Percentiles rank a stretch among this genome's conserved stretches.
These are phyloP conservation scores for Suillus alpinus DNA, from an alignment of 768 basidiomycete genomes.

Conservation along the genomic window DNA sequence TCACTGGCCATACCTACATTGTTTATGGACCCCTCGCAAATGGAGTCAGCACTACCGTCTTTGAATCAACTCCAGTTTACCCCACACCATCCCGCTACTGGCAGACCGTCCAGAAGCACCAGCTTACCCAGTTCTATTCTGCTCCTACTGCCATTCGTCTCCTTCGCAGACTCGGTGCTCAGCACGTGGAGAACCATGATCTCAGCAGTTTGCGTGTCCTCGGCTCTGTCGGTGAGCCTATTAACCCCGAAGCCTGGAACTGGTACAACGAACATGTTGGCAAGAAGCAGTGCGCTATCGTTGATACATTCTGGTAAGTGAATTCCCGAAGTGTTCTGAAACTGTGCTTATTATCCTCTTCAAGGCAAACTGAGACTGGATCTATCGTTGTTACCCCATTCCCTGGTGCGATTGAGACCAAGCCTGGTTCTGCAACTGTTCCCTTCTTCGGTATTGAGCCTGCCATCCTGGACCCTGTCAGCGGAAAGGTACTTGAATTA, in stretches of 20 bases:
- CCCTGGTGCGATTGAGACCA: conserved; percentile 94
- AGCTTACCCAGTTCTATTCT: conserved; percentile 94
- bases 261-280: conserved; percentile 99
- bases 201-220: conserved; percentile 81
- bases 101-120: conserved; percentile 90
- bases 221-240: conserved; percentile 95
- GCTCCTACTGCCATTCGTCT: conserved; percentile 95
- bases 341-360: background rate
- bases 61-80: conserved; percentile 96
- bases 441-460: conserved; percentile 97
- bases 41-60: conserved; percentile 82
- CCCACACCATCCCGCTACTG: conserved; percentile 96
- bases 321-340: background rate
- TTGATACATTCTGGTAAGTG: conserved; percentile 83
- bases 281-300: conserved; percentile 81
- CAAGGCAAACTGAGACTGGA: conserved; percentile 96
- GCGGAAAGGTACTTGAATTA: conserved; percentile 53
- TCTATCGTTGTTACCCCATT: conserved; percentile 93
- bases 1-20: conserved; percentile 97
- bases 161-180: conserved; percentile 78
- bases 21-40: conserved; percentile 92
- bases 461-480: conserved; percentile 81
- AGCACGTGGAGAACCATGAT: conserved; percentile 83
- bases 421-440: conserved; percentile 94
- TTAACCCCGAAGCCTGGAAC: conserved; percentile 98